These are phyloP conservation scores for Tetrastigma voinierianum DNA, from an alignment of 164 flowering plant genomes.

Conservation along the genomic window DNA sequence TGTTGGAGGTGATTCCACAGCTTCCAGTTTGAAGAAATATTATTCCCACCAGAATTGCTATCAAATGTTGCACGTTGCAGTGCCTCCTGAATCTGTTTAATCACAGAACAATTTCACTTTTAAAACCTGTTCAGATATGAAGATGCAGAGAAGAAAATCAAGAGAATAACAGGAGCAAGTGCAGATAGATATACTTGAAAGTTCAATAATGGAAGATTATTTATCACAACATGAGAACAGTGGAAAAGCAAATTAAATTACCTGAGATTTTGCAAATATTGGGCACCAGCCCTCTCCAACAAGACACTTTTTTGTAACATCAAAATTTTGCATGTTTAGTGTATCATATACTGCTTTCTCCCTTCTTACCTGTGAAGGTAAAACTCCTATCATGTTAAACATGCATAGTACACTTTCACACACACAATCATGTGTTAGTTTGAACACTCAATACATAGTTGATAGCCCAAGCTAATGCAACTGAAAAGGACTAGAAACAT, in stretches of 20 bases:
- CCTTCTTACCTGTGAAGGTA: slow-evolving; percentile 67
- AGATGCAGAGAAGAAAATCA: neutral
- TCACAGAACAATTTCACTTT: neutral
- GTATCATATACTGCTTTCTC: slow-evolving; percentile 97
- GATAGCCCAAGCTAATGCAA: neutral
- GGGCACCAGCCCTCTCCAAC: slow-evolving; percentile 99
- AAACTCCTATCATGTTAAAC: neutral
- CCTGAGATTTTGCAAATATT: slow-evolving; percentile 79
- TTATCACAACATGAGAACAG: neutral
- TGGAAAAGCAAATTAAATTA: slow-evolving; percentile 14
- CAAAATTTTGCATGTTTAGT: slow-evolving; percentile 92
- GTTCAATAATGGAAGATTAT: too few relatives aligned
- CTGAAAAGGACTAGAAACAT: neutral
- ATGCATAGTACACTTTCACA: neutral
- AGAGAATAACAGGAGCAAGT: neutral
- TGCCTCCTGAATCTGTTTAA: slow-evolving; percentile 82
- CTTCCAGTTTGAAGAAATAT: slow-evolving; percentile 90
- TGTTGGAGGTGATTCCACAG: slow-evolving; percentile 92
- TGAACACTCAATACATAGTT: neutral
- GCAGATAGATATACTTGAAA: neutral
- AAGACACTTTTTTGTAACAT: slow-evolving; percentile 97
- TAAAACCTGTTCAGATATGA: neutral
- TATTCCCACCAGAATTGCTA: slow-evolving; percentile 91
- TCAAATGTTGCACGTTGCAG: slow-evolving; percentile 93
- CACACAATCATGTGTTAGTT: neutral